Conservation (phyloP, 495 filamentous ascomycete species). For the Ramalina peruviana region DNA sequence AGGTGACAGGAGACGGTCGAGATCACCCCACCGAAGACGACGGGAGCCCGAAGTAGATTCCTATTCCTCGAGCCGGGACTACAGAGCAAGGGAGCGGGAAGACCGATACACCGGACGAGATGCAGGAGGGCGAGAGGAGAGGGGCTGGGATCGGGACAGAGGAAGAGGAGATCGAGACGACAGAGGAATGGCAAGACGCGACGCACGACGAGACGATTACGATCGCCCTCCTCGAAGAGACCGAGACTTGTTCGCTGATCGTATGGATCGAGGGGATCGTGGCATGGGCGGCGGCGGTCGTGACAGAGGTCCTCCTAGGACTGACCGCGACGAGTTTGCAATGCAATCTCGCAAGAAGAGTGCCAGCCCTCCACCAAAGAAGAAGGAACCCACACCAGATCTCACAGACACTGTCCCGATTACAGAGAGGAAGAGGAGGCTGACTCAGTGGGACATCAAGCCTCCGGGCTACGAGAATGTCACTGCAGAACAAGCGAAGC, state of each 20-base stretch:
- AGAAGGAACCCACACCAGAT: slow-evolving; percentile 90
- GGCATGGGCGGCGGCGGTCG: slow-evolving; percentile 34
- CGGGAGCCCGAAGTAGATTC: slow-evolving; percentile 66
- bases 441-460: slow-evolving; percentile 99
- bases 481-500: slow-evolving; percentile 94
- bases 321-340: slow-evolving; percentile 34
- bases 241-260: slow-evolving; percentile 50
- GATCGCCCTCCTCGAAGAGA: slow-evolving; percentile 47
- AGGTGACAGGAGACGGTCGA: slow-evolving; percentile 54
- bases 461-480: slow-evolving; percentile 97
- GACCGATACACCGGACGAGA: slow-evolving; percentile 66
- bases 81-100: slow-evolving; percentile 81
- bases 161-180: slow-evolving; percentile 28
- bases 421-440: slow-evolving; percentile 66
- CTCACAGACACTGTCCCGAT: slow-evolving; percentile 71
- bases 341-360: slow-evolving; percentile 52
- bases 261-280: slow-evolving; percentile 45
- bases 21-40: slow-evolving; percentile 50
- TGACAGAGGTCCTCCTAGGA: slow-evolving; percentile 25
- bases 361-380: slow-evolving; percentile 67
- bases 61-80: slow-evolving; percentile 81
- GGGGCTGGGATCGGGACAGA: slow-evolving; percentile 62
- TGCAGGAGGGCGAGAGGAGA: slow-evolving; percentile 34
- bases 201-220: slow-evolving; percentile 46
- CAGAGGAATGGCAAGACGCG: slow-evolving; percentile 27